A percentile compares a stretch with the other conserved stretches of the same genome.
Conservation (phyloP, 352 stramenopile species). For the Globisporangium emineosum region DNA sequence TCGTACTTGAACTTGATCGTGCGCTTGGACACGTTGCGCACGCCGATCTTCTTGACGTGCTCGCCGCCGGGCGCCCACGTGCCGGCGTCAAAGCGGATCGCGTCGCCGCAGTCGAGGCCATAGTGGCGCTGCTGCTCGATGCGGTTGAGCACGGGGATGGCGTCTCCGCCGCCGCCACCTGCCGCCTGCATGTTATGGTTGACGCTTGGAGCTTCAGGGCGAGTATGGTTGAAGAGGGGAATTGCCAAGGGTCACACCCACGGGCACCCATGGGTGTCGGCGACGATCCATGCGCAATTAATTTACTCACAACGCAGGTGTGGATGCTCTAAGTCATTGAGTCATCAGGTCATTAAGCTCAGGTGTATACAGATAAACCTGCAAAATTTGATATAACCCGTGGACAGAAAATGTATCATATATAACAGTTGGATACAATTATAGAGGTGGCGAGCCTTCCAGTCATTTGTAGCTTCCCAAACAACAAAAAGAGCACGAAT, state of each 20-base stretch:
- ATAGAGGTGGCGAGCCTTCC: not conserved
- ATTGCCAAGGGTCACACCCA: too few species aligned
- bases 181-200: not conserved
- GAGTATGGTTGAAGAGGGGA: too few species aligned
- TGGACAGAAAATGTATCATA: not conserved
- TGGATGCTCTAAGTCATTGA: too few species aligned
- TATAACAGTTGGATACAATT: not conserved
- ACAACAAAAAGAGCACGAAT: not conserved
- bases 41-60: slow-evolving; percentile 85
- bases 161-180: not conserved
- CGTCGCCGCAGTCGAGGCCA: slow-evolving; percentile 82
- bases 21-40: slow-evolving; percentile 89
- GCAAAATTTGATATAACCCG: not conserved
- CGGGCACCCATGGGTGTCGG: too few species aligned
- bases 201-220: too few species aligned
- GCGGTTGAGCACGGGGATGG: slow-evolving; percentile 57
- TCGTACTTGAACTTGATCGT: slow-evolving; percentile 93
- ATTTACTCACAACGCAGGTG: too few species aligned
- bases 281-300: too few species aligned
- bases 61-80: slow-evolving; percentile 90
- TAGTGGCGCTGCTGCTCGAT: slow-evolving; percentile 71
- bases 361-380: not conserved
- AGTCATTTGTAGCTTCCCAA: not conserved
- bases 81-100: slow-evolving; percentile 84
- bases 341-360: too few species aligned